Base-by-base conservation (phyloP, 1,139 yeast genomes). In the Suzukiozyma palmioleophila region DNA sequence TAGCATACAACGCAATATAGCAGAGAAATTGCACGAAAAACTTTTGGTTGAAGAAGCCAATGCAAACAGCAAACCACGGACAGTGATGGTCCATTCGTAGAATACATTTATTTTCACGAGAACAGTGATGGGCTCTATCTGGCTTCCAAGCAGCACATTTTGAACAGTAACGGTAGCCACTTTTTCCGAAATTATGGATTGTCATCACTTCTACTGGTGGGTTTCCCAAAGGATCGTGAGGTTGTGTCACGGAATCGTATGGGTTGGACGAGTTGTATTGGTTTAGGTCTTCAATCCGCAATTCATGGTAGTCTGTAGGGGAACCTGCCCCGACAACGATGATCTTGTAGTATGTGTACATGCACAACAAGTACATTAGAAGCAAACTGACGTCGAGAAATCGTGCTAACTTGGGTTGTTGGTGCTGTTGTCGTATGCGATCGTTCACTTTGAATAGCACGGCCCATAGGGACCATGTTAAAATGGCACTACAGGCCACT, bases 61-160 rank as follows among this genome's bases (percentile, higher is more conserved):
- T 77, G 58, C 98, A 90, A 6, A 79, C 70, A 1, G 96, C 81
- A 59, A 90, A 89, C 98, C 98, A 92, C 0, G 98, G 97, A 57
- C 98, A 92, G 60, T 86, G 95, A 56, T 92, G 98, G 62, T 84
- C 94, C 92, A 84, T 84, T 45, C 75, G 69, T 41, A 92, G 69
- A 1, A 86, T 73, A 59, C 98, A 92, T 40, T 63, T 65, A 9
- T 79, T 75, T 47, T 92, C 79, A 14, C 77, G 62, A 0, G 87
- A 81, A 44, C 98, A 92, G 59, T 92, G 97, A 56, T 92, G 98
- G 43, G 87, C 76, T 42, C 98, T 66, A 59, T 92, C 97, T 0
- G 98, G 98, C 57, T 92, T 92, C 96, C 96, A 89, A 36, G 79
- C 82, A 35, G 66, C 57, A 59, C 98, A 92, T 49, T 82, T 85